Conservation (phyloP, 768 basidiomycete genomes). For the Trichaptum fuscoviolaceum region DNA sequence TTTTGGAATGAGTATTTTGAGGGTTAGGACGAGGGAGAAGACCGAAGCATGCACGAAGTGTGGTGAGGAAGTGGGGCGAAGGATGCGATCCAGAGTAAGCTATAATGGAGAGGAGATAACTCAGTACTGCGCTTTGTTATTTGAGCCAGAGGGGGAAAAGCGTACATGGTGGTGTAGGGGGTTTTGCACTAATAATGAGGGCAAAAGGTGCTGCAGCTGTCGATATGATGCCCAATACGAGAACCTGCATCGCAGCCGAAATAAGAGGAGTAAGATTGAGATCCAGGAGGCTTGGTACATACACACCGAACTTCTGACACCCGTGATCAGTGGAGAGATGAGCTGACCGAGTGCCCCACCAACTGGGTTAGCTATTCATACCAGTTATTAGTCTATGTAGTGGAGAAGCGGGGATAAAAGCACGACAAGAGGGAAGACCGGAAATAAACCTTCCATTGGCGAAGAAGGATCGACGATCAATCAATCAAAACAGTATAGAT, state of each 20-base stretch:
- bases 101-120: neutral
- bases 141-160: neutral
- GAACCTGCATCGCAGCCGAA: constrained; percentile 39
- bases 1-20: constrained; percentile 54
- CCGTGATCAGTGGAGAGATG: constrained; percentile 56
- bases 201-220: constrained; percentile 55
- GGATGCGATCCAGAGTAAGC: constrained; percentile 21
- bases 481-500: neutral
- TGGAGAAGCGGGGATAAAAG: too few species aligned
- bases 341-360: constrained; percentile 72
- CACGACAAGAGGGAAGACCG: too few species aligned
- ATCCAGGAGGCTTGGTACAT: neutral
- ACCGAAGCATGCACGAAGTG: constrained; percentile 38
- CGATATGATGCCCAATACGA: constrained; percentile 66
- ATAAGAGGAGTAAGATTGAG: neutral
- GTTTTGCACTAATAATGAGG: constrained; percentile 53
- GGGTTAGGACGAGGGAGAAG: constrained; percentile 58
- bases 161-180: constrained; percentile 78
- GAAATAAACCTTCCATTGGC: neutral
- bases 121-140: neutral
- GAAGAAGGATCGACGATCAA: neutral
- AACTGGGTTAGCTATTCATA: constrained; percentile 53
- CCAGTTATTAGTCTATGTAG: too few species aligned
- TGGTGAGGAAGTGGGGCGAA: constrained; percentile 15
- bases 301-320: constrained; percentile 54